phyloP scores from a whole-genome alignment of 768 basidiomycete genomes.

The Boletus pseudo-olivaceus region DNA sequence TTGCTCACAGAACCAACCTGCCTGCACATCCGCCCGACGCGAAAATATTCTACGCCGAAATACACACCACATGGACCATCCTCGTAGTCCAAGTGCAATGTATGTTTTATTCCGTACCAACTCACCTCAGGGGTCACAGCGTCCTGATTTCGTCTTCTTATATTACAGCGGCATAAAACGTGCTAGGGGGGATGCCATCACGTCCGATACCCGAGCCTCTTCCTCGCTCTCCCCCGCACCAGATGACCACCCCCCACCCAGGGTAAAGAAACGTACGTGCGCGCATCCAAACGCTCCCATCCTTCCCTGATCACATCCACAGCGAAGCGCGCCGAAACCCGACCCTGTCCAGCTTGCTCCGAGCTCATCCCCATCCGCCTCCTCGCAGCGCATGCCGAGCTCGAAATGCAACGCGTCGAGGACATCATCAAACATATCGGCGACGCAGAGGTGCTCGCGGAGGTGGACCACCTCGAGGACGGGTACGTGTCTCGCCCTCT shows the following conservation, averaged over 20 bases:
- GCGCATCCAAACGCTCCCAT: not conserved
- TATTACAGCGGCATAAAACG: slow-evolving; percentile 48
- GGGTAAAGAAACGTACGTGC: slow-evolving; percentile 49
- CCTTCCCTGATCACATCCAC: not conserved
- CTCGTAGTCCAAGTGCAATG: slow-evolving; percentile 17
- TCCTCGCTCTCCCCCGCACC: slow-evolving; percentile 36
- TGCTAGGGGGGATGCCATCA: slow-evolving; percentile 25
- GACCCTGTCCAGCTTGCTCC: slow-evolving; percentile 69
- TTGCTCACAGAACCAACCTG: not conserved
- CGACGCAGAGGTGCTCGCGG: slow-evolving; percentile 50
- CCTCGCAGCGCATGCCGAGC: slow-evolving; percentile 56
- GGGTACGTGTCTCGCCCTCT: slow-evolving; percentile 39
- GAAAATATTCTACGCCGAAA: not conserved
- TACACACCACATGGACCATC: slow-evolving; percentile 9
- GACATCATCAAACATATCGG: slow-evolving; percentile 63
- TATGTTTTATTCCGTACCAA: slow-evolving; percentile 16
- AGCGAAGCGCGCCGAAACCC: slow-evolving; percentile 75
- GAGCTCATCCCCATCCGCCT: slow-evolving; percentile 72
- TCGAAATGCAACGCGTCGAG: slow-evolving; percentile 69
- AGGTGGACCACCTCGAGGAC: slow-evolving; percentile 48
- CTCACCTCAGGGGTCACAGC: not conserved
- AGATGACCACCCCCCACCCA: slow-evolving; percentile 30
- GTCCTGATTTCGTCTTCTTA: not conserved
- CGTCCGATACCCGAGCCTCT: slow-evolving; percentile 16
- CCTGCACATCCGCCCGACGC: not conserved